Base-by-base conservation (phyloP, 2,329 filamentous ascomycete genomes). In the Tetracladium maxilliforme region DNA sequence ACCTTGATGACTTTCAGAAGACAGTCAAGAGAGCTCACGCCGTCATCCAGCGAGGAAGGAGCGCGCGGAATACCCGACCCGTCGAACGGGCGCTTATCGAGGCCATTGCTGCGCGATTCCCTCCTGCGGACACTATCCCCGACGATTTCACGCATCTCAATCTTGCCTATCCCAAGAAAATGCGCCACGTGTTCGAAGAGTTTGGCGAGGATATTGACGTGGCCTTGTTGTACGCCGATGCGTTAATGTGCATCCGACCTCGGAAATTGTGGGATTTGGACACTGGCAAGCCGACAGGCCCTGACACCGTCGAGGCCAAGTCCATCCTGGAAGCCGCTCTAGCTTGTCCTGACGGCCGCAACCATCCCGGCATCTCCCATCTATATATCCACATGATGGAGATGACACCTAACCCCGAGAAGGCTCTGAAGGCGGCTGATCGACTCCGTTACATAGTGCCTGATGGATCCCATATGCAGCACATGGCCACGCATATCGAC, bases 401-500 rank as follows among this genome's bases (percentile, higher is more conserved):
- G 41, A 82, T 82, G 77, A 81, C 76, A 0, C 51, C 56, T 0
- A 60, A 54, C 0, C 77, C 77, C 1, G 77, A 81, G 42, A 42
- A 48, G 2, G 78, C 71, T 2, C 44, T 80, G 10, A 51, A 61
- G 0, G 55, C 63, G 0, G 75, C 75, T 5, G 63, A 82, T 37
- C 49, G 54, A 10, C 57, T 83, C 8, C 68, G 76, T 13, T 58
- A 56, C 7, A 56, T 82, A 3, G 64, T 76, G 0, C 76, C 76
- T 0, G 75, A 82, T 41, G 60, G 68, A 0, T 77, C 76, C 1
- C 78, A 84, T 44, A 50, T 81, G 1, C 58, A 71, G 20, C 77
- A 83, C 40, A 86, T 87, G 80, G 78, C 79, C 0, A 70, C 70
- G 1, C 80, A 87, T 44, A 55, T 86, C 18, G 78, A 86, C 43